phyloP scores from a whole-genome alignment of 345 rosid species.

The Aquilaria sinensis region DNA sequence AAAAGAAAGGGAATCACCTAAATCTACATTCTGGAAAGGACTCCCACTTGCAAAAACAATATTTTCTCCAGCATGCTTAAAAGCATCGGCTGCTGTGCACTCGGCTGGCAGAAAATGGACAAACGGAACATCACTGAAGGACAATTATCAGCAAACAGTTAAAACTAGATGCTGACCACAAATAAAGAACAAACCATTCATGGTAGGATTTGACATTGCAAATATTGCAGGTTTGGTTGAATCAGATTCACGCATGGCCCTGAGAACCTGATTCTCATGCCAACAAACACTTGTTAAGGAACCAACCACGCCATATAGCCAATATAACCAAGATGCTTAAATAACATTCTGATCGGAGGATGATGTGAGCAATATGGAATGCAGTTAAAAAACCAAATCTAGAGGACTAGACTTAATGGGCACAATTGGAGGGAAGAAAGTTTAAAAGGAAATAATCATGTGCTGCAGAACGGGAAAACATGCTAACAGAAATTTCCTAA shows the following conservation, averaged over 20 bases:
- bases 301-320: neutral
- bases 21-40: constrained; percentile 81
- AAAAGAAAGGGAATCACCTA: constrained; percentile 39
- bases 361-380: neutral
- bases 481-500: no score
- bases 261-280: constrained; percentile 63
- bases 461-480: no score
- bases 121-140: constrained; percentile 17
- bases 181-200: constrained; percentile 57
- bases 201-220: constrained; percentile 98
- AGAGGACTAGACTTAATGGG: no score
- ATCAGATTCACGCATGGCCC: constrained; percentile 79
- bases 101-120: constrained; percentile 56
- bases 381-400: no score
- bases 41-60: constrained; percentile 97
- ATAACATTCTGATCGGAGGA: neutral
- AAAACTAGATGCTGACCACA: constrained; percentile 4
- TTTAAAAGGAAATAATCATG: no score
- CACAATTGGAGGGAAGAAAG: no score
- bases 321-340: no score
- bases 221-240: constrained; percentile 89
- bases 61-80: constrained; percentile 86
- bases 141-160: constrained; percentile 4
- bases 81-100: constrained; percentile 94
- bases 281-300: constrained; percentile 13